These are phyloP conservation scores for Candida orba DNA, from an alignment of 805 yeast species.

Conservation along the genomic window DNA sequence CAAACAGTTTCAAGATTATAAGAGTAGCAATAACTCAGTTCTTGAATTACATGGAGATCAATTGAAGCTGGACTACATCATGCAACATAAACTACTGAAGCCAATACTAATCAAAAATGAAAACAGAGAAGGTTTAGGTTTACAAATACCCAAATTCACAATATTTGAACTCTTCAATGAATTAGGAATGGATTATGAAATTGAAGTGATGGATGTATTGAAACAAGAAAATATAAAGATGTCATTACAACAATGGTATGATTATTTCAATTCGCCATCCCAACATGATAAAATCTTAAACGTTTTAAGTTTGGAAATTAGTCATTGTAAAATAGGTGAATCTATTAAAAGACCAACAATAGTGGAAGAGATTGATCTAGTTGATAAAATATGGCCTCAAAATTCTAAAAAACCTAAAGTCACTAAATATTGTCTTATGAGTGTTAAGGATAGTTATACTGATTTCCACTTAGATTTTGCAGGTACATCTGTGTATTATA, in stretches of 20 bases:
- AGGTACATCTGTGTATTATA: conserved; percentile 87
- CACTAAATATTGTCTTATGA: conserved; percentile 78
- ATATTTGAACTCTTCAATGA: conserved; percentile 48
- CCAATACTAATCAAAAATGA: conserved; percentile 41
- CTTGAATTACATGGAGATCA: conserved; percentile 25
- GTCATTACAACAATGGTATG: conserved; percentile 67
- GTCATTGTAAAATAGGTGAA: conserved; percentile 41
- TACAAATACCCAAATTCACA: conserved; percentile 53
- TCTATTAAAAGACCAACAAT: conserved; percentile 54
- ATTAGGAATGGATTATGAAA: conserved; percentile 54
- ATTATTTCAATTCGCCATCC: conserved; percentile 48
- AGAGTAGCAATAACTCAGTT: conserved; percentile 16
- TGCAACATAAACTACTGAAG: conserved; percentile 26
- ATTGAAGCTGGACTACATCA: conserved; percentile 29
- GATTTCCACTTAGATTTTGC: conserved; percentile 92
- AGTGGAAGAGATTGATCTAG: conserved; percentile 62
- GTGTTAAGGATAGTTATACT: conserved; percentile 71
- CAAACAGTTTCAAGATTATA: conserved; percentile 20
- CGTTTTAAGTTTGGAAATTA: conserved; percentile 76
- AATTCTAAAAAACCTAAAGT: conserved; percentile 43
- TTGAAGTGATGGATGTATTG: conserved; percentile 86
- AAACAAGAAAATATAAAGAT: conserved; percentile 62
- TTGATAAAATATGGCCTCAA: conserved; percentile 56
- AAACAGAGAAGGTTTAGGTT: conserved; percentile 30
- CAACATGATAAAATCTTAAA: conserved; percentile 61